Evolutionary conservation across 768 basidiomycete genomes (phyloP), one percentile per base, ranked within the genome.

Genomic region (Suillus discolor): DNA sequence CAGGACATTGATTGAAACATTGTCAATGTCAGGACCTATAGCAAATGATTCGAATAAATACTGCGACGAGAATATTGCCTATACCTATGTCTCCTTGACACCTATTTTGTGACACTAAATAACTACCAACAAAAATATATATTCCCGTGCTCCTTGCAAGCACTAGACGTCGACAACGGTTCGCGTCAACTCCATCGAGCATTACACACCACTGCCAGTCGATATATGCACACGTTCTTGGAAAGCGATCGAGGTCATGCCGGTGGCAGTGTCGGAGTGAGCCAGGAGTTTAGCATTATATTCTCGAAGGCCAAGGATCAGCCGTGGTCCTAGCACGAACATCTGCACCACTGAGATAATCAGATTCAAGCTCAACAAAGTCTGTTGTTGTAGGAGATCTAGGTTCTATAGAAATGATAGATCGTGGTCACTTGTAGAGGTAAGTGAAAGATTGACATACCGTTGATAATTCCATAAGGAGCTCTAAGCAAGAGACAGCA

Each of bases 381-480:
- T n/a, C 20, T 45, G 44, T 2, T 3, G 0, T 2, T 8, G 0
- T 6, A 44, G 7, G 8, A 18, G 1, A 18, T 0, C 2, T 42
- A 8, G 42, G 9, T 11, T 3, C 44, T 45, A 11, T n/a, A 45
- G 20, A 11, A n/a, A n/a, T 11, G 44, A 45, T 45, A 4, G n/a
- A n/a, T 4, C 1, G 1, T 45, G 20, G 44, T 45, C 18, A 3
- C 18, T 20, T 44, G 18, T 3, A 44, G 18, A 44, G 18, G 42
- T 8, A 6, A 44, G 42, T 20, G 18, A 20, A 18, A 44, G 42
- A 44, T 44, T 20, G 42, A 11, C 20, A 45, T 45, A 45, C 44
- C 20, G 4, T 2, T 45, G 20, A 45, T 9, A 11, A 45, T 0
- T 9, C 2, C 9, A 45, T 1, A 4, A n/a, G 4, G 44, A 45